phyloP scores from a whole-genome alignment of 1,284 basidiomycete species.

The Ceratobasidium theobromae region DNA sequence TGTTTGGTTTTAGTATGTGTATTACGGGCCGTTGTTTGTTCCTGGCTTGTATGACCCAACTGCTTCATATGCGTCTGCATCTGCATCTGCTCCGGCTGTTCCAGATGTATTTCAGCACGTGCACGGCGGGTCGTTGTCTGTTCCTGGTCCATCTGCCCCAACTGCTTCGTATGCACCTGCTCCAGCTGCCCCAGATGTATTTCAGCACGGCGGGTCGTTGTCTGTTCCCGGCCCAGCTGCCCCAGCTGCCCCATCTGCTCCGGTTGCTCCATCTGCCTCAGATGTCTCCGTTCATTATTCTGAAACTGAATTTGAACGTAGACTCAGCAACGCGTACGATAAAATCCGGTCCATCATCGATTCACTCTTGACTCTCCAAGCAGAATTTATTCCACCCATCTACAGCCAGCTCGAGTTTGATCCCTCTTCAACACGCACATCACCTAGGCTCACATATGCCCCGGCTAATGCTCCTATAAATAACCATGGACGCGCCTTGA shows the following conservation, averaged over 20 bases:
- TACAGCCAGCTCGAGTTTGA: constrained; percentile 31
- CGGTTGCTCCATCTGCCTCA: neutral
- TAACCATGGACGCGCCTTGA: constrained; percentile 60
- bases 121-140: neutral
- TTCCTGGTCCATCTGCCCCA: neutral
- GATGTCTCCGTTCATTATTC: neutral
- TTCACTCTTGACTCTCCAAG: constrained; percentile 15
- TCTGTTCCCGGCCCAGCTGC: neutral
- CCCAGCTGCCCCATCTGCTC: neutral
- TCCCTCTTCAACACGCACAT: no score
- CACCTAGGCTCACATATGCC: constrained; percentile 50
- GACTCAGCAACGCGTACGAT: neutral
- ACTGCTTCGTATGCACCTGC: neutral
- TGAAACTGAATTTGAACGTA: neutral
- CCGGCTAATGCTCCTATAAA: constrained; percentile 57
- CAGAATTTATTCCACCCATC: constrained; percentile 33
- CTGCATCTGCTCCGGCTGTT: neutral
- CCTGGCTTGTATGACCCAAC: neutral
- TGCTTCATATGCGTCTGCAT: no score
- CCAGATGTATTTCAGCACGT: no score
- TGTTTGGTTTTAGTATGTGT: no score
- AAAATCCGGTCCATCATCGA: constrained; percentile 20
- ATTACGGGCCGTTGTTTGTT: no score
- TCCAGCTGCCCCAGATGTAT: neutral
- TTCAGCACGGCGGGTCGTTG: no score